Base-by-base conservation (phyloP, 2,329 filamentous ascomycete genomes). In the Cladorrhinum sp. region DNA sequence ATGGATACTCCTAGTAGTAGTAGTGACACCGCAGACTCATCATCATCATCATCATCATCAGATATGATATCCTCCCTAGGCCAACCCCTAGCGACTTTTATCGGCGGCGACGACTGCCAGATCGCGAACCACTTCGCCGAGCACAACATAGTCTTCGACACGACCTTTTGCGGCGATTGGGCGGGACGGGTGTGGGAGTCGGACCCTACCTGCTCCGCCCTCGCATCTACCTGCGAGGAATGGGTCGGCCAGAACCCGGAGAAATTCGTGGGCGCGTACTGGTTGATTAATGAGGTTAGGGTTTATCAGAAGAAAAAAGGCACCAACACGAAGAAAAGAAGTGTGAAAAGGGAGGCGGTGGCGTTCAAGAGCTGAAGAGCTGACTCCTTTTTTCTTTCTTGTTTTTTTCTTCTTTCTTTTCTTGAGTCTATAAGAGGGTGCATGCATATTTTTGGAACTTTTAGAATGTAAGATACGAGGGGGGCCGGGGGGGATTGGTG, bases 151-250 rank as follows among this genome's bases (percentile, higher is more conserved):
- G 84, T 94, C 65, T 87, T 95, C 74, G 86, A 94, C 75, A 95
- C 87, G 0, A 90, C 89, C 5, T 91, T 96, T 73, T 97, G 93
- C 74, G 93, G 93, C 20, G 85, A 89, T 70, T 96, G 92, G 92
- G 92, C 92, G 7, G 91, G 91, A 23, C 72, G 77, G 48, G 85
- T 87, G 33, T 96, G 89, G 88, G 69, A 70, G 54, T 70, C 73
- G 30, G 80, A 86, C 62, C 64, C 74, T 3, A 80, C 82, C 49
- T 93, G 90, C 73, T 75, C 80, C 1, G 75, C 81, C 46, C 79
- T 85, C 66, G 89, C 85, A 0, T 64, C 75, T 42, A 87, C 86
- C 0, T 96, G 93, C 78, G 72, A 86, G 26, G 83, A 85, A 23
- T 96, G 86, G 72, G 92, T 96, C 21, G 79, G 80, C 58, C 78